Percentiles rank a stretch among this genome's conserved stretches.
Evolutionary conservation across 352 stramenopile species (phyloP).

Genomic region (Phytophthora pluvialis): DNA sequence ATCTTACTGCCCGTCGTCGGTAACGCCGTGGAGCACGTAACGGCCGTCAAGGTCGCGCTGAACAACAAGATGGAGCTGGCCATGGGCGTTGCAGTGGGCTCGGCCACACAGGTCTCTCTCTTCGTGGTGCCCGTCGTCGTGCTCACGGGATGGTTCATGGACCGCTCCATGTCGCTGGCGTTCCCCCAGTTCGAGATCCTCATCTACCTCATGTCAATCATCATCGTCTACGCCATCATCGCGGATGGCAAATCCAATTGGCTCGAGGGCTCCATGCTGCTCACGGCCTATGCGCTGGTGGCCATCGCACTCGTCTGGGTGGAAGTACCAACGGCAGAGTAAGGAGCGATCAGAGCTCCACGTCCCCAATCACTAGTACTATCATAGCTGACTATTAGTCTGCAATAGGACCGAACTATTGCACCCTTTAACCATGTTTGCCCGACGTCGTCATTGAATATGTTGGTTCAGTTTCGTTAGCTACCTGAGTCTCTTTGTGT

Average conservation of each 20-base stretch:
- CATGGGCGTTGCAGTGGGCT: slow-evolving; percentile 98
- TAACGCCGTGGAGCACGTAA: slow-evolving; percentile 98
- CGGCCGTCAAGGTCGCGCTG: slow-evolving; percentile 95
- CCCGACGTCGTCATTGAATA: not conserved
- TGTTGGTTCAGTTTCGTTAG: not conserved
- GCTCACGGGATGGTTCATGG: slow-evolving; percentile 94
- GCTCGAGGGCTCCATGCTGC: slow-evolving; percentile 92
- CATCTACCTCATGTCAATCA: slow-evolving; percentile 95
- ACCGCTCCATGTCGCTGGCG: slow-evolving; percentile 95
- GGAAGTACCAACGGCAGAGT: slow-evolving; percentile 59
- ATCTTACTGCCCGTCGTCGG: slow-evolving; percentile 97
- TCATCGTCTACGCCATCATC: slow-evolving; percentile 95
- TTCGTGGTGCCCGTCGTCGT: slow-evolving; percentile 97
- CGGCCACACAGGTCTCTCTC: slow-evolving; percentile 96
- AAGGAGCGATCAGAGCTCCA: slow-evolving; percentile 38
- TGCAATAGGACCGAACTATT: slow-evolving; percentile 33
- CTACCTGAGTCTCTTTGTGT: too few species aligned
- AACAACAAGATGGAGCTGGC: slow-evolving; percentile 99
- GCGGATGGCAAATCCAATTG: slow-evolving; percentile 93
- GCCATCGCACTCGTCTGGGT: slow-evolving; percentile 84
- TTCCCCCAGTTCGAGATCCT: slow-evolving; percentile 97
- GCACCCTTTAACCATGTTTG: slow-evolving; percentile 26
- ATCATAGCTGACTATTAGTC: slow-evolving; percentile 27
- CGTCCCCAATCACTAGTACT: slow-evolving; percentile 14
- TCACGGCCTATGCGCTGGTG: slow-evolving; percentile 92